phyloP scores from a whole-genome alignment of 768 basidiomycete species.

The Guyanaporus albipodus region DNA sequence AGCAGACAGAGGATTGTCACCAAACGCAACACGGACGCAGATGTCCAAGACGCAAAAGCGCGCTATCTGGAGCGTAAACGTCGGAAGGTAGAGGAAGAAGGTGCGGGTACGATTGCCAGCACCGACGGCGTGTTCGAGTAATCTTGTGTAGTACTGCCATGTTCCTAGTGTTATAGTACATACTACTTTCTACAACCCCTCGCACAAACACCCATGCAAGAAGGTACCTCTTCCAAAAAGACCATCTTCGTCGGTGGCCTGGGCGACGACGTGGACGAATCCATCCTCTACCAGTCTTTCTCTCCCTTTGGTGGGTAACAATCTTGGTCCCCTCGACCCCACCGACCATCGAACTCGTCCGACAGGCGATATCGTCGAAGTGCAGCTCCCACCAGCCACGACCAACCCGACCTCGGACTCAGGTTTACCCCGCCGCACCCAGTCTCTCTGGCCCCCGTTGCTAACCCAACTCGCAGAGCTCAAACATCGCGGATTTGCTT shows the following conservation, averaged over 20 bases:
- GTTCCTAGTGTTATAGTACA: no score
- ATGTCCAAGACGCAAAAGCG: conserved; percentile 68
- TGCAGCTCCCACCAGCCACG: conserved; percentile 79
- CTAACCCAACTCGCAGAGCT: conserved; percentile 39
- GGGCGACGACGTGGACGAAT: conserved; percentile 79
- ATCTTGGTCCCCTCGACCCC: background rate
- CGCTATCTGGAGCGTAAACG: conserved; percentile 80
- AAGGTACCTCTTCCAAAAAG: conserved; percentile 80
- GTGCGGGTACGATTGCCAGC: background rate
- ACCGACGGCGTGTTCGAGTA: conserved; percentile 4
- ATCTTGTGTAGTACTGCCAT: no score
- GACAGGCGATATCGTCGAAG: conserved; percentile 87
- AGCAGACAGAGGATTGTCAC: conserved; percentile 62
- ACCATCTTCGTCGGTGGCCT: conserved; percentile 84
- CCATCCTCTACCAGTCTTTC: conserved; percentile 71
- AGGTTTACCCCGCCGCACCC: conserved; percentile 34
- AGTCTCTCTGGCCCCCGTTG: conserved; percentile 2
- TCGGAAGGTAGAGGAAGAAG: conserved; percentile 57
- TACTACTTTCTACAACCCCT: no score
- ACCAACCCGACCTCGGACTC: conserved; percentile 63
- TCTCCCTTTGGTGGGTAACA: conserved; percentile 73
- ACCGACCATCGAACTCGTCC: background rate
- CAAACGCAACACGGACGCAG: conserved; percentile 72
- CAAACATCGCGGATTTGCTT: conserved; percentile 93
- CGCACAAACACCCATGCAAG: no score